Evolutionary conservation across 2,329 filamentous ascomycete species (phyloP).

Genomic region (Apiospora aurea): DNA sequence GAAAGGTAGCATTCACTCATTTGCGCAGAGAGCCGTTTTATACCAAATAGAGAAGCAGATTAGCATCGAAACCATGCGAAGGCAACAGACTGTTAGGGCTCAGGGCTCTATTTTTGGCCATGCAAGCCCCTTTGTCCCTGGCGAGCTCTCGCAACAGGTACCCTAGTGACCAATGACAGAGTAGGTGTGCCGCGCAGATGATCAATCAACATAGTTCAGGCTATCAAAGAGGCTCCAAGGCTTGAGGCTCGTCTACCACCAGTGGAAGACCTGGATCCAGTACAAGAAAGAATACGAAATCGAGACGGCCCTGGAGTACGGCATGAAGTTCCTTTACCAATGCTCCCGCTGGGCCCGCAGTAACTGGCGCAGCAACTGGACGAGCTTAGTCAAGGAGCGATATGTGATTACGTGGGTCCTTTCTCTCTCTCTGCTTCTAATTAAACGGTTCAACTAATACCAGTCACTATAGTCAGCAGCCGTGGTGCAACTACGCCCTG

Average conservation of each 20-base stretch:
- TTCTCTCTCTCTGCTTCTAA: not conserved
- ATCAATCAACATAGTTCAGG: too few relatives aligned
- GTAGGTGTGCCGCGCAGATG: too few relatives aligned
- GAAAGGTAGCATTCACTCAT: not conserved
- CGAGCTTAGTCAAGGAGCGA: constrained; percentile 83
- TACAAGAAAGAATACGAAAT: constrained; percentile 91
- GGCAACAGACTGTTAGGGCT: not conserved
- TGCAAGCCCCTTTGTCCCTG: too few relatives aligned
- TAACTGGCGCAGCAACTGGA: constrained; percentile 97
- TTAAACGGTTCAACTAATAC: constrained; percentile 9
- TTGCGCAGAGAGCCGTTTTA: not conserved
- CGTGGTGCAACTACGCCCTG: constrained; percentile 92
- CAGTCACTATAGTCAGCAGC: constrained; percentile 56
- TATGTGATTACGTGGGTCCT: constrained; percentile 77
- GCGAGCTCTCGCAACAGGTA: too few relatives aligned
- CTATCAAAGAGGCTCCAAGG: too few relatives aligned
- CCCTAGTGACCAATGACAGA: too few relatives aligned
- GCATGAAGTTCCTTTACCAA: constrained; percentile 88
- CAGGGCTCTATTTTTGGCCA: too few relatives aligned
- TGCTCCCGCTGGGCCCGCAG: constrained; percentile 95
- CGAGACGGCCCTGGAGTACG: constrained; percentile 90
- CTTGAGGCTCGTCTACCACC: constrained; percentile 90
- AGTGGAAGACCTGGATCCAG: constrained; percentile 95
- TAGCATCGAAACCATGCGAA: not conserved
- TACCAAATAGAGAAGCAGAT: not conserved